Conservation (phyloP, 805 yeast species). For the Myxozyma nipponensis region DNA sequence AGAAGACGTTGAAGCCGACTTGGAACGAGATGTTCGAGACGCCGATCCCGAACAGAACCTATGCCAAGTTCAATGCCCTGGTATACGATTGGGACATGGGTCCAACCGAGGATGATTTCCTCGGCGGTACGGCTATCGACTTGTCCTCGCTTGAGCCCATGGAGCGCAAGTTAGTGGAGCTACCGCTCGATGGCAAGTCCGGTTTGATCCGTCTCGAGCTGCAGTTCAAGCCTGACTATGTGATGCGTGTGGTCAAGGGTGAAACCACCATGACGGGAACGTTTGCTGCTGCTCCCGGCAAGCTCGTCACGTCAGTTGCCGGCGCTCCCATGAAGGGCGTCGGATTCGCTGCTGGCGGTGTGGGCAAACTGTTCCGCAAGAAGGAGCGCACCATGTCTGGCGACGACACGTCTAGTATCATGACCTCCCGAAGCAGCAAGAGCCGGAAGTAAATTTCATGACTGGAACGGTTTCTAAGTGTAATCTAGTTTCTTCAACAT, state of each 20-base stretch:
- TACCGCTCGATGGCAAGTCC: conserved; percentile 50
- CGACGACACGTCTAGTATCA: conserved; percentile 20
- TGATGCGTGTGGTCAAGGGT: conserved; percentile 34
- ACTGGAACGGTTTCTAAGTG: too few relatives aligned
- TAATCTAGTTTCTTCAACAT: too few relatives aligned
- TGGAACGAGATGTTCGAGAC: conserved; percentile 72
- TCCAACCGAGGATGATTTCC: conserved; percentile 73
- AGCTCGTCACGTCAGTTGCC: conserved; percentile 44
- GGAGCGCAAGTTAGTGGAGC: conserved; percentile 47
- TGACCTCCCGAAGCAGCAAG: conserved; percentile 3
- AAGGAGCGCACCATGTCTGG: conserved; percentile 6
- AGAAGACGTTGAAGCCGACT: conserved; percentile 84
- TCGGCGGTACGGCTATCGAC: conserved; percentile 62
- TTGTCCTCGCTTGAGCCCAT: conserved; percentile 61
- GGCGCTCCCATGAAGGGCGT: conserved; percentile 53
- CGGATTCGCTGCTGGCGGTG: conserved; percentile 49
- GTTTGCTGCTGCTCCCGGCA: conserved; percentile 36
- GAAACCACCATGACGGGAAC: conserved; percentile 24
- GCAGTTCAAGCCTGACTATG: conserved; percentile 67
- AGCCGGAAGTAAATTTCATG: not conserved
- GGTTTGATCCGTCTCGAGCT: conserved; percentile 63
- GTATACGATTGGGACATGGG: conserved; percentile 94
- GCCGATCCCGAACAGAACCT: conserved; percentile 57
- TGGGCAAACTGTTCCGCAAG: conserved; percentile 13
- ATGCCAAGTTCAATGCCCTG: conserved; percentile 53